Evolutionary conservation across 2,329 filamentous ascomycete genomes (phyloP).

Genomic region (Cladosporium sp.): DNA sequence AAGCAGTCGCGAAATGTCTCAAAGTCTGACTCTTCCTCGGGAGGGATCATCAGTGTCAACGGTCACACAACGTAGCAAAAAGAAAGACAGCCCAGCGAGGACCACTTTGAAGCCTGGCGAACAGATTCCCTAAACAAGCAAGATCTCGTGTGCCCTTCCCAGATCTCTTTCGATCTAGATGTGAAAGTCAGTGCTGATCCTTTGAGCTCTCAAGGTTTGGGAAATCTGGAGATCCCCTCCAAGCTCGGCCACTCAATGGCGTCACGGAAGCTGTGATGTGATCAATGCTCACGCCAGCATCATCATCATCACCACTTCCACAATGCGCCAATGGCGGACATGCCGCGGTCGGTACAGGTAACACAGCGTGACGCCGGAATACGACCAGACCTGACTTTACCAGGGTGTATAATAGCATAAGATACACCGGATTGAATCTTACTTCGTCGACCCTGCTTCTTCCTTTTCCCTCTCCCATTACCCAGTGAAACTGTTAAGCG

Average conservation of each 20-base stretch:
- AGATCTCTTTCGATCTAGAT: neutral
- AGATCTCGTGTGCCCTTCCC: neutral
- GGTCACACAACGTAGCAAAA: too few relatives aligned
- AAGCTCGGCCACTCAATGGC: constrained; percentile 6
- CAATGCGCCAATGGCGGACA: neutral
- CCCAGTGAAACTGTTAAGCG: neutral
- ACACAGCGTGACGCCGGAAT: neutral
- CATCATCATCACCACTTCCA: constrained; percentile 6
- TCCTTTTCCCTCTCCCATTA: neutral
- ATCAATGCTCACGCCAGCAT: neutral
- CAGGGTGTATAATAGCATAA: too few relatives aligned
- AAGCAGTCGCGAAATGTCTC: constrained; percentile 71
- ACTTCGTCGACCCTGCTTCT: neutral
- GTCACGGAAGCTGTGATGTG: neutral
- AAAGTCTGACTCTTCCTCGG: constrained; percentile 51
- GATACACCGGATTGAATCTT: too few relatives aligned
- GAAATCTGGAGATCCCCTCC: constrained; percentile 5
- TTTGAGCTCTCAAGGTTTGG: neutral
- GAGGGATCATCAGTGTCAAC: constrained; percentile 26
- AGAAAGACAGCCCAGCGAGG: neutral
- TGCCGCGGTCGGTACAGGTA: neutral
- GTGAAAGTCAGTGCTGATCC: neutral
- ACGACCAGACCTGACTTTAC: neutral
- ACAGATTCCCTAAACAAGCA: neutral
- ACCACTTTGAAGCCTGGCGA: neutral